Evolutionary conservation across 129 eudicot genomes (phyloP).

Genomic region (Flaveria brownii): DNA sequence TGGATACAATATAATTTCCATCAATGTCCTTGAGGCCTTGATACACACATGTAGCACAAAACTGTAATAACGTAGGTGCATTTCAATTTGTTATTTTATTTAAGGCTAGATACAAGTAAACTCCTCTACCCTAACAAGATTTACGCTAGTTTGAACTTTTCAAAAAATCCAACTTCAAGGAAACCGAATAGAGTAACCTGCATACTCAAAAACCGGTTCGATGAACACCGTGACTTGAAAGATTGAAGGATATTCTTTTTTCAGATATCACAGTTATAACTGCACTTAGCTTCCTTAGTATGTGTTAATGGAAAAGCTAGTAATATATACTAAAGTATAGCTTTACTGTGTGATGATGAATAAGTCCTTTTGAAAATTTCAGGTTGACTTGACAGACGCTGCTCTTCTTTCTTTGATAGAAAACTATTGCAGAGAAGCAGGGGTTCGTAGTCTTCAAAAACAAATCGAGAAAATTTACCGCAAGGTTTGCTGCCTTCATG

Average conservation of each 20-base stretch:
- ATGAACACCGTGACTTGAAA: no score
- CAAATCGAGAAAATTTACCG: conserved; percentile 97
- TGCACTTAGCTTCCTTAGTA: not conserved
- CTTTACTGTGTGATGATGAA: no score
- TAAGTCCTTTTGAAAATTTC: conserved; percentile 16
- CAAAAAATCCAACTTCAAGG: no score
- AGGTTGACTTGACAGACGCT: conserved; percentile 91
- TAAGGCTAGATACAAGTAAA: no score
- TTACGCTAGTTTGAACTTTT: not conserved
- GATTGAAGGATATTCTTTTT: not conserved
- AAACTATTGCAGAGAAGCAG: conserved; percentile 98
- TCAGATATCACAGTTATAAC: not conserved
- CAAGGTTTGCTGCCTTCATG: conserved; percentile 54
- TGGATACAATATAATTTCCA: conserved; percentile 49
- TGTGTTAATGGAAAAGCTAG: not conserved
- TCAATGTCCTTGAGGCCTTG: conserved; percentile 11
- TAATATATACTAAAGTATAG: not conserved
- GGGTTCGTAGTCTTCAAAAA: conserved; percentile 94
- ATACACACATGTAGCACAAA: no score
- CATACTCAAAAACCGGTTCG: no score
- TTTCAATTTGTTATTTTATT: no score
- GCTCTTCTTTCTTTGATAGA: conserved; percentile 94
- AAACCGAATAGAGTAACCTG: no score
- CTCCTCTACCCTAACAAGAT: not conserved
- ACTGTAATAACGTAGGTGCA: no score